Percentiles rank a stretch among this genome's conserved stretches.
phyloP scores from a whole-genome alignment of 1,284 basidiomycete species.

The Meripilus lineatus region DNA sequence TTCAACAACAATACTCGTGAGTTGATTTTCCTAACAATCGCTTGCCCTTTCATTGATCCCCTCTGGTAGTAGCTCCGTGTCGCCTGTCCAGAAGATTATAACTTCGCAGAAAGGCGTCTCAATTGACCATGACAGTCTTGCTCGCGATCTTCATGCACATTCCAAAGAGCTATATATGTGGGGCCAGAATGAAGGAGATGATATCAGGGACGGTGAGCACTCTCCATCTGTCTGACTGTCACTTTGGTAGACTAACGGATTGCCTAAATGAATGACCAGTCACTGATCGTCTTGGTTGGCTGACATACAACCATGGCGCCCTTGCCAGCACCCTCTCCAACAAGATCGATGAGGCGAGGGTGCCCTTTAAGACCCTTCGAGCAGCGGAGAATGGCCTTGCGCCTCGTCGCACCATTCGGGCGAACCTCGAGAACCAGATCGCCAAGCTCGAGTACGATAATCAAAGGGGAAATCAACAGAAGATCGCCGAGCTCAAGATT shows the following conservation, averaged over 20 bases:
- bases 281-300: conserved; percentile 71
- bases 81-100: conserved; percentile 68
- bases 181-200: conserved; percentile 65
- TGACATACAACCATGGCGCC: conserved; percentile 70
- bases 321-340: conserved; percentile 53
- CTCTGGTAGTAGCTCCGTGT: conserved; percentile 38
- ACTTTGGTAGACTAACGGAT: too few relatives aligned
- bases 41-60: conserved; percentile 4
- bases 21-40: conserved; percentile 19
- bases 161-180: conserved; percentile 80
- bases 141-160: conserved; percentile 60
- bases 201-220: conserved; percentile 69
- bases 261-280: too few relatives aligned
- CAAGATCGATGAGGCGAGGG: conserved; percentile 57
- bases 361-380: conserved; percentile 63
- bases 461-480: conserved; percentile 53
- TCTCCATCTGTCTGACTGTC: not conserved
- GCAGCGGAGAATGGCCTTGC: conserved; percentile 58
- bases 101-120: conserved; percentile 71
- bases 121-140: conserved; percentile 62
- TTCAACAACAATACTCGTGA: conserved; percentile 73
- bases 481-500: conserved; percentile 57
- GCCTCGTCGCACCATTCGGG: conserved; percentile 57
- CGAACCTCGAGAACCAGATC: conserved; percentile 55
- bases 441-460: conserved; percentile 59